phyloP scores from a whole-genome alignment of 805 yeast species.

The Saccharomycopsis malanga region DNA sequence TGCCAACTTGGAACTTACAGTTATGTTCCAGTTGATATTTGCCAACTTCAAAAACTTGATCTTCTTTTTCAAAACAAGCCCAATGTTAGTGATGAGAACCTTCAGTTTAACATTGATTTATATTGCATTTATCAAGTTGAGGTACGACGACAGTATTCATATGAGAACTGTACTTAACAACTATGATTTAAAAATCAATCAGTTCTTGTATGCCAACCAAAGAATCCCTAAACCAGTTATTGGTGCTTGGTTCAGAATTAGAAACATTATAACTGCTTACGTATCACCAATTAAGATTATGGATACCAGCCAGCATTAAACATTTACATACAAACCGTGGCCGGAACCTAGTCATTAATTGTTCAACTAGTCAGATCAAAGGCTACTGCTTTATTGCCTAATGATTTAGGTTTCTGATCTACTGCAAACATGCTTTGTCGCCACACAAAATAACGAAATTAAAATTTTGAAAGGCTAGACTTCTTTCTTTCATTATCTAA shows the following conservation, averaged over 20 bases:
- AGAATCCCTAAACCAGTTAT: slow-evolving; percentile 31
- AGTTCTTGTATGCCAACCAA: slow-evolving; percentile 30
- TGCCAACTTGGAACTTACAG: slow-evolving; percentile 40
- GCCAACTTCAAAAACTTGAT: slow-evolving; percentile 38
- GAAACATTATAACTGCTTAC: slow-evolving; percentile 2
- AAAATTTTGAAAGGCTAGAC: too few species aligned
- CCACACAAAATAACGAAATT: too few species aligned
- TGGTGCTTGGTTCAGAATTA: slow-evolving; percentile 14
- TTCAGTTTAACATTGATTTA: slow-evolving; percentile 39
- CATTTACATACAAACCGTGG: too few species aligned
- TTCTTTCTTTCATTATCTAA: too few species aligned
- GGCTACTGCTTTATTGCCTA: too few species aligned
- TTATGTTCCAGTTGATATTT: slow-evolving; percentile 33
- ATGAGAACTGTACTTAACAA: slow-evolving; percentile 44
- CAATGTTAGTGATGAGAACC: slow-evolving; percentile 29
- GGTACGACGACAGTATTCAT: slow-evolving; percentile 50
- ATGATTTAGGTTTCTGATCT: too few species aligned
- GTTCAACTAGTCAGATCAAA: too few species aligned
- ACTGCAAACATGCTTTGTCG: too few species aligned
- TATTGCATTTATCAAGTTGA: slow-evolving; percentile 49
- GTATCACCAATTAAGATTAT: slow-evolving; percentile 5
- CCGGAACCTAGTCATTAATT: too few species aligned
- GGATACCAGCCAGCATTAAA: neutral
- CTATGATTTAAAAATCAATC: slow-evolving; percentile 38
- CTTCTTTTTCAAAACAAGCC: slow-evolving; percentile 28